These are phyloP conservation scores for Cladorrhinum sp. DNA, from an alignment of 2,329 filamentous ascomycete species.

Conservation along the genomic window DNA sequence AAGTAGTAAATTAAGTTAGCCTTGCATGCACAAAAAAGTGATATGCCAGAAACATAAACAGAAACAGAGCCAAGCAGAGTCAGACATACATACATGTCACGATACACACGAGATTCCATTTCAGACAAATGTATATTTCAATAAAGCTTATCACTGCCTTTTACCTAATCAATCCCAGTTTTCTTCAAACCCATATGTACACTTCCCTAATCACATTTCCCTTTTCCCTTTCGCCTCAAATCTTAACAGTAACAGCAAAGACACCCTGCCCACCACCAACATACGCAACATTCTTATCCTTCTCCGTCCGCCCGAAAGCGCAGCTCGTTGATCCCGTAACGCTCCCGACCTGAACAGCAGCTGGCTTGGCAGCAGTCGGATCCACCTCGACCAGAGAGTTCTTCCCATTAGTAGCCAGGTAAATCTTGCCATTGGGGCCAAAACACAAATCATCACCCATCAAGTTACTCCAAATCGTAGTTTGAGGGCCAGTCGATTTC, in stretches of 20 bases:
- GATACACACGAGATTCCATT: too few relatives aligned
- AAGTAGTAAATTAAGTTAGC: too few relatives aligned
- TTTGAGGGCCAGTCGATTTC: conserved; percentile 28
- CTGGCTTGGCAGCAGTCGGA: conserved; percentile 28
- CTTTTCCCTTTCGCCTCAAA: conserved; percentile 5
- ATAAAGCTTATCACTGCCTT: too few relatives aligned
- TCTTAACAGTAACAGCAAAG: conserved; percentile 27
- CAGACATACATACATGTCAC: too few relatives aligned
- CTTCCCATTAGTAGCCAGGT: conserved; percentile 32
- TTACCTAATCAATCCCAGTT: too few relatives aligned
- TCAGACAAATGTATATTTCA: too few relatives aligned
- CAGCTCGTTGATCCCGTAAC: conserved; percentile 32
- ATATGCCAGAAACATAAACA: too few relatives aligned
- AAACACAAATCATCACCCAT: conserved; percentile 36
- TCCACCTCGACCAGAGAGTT: conserved; percentile 34
- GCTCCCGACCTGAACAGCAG: conserved; percentile 21
- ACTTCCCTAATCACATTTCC: too few relatives aligned
- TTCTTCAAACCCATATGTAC: too few relatives aligned
- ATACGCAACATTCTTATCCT: conserved; percentile 31
- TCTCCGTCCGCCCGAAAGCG: conserved; percentile 31
- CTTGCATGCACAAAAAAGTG: too few relatives aligned
- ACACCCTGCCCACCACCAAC: conserved; percentile 31
- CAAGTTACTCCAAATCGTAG: conserved; percentile 33
- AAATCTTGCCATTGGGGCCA: conserved; percentile 33
- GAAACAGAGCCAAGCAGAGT: too few relatives aligned